Base-by-base conservation (phyloP, 2,329 filamentous ascomycete genomes). In the Helminthosporium solani region DNA sequence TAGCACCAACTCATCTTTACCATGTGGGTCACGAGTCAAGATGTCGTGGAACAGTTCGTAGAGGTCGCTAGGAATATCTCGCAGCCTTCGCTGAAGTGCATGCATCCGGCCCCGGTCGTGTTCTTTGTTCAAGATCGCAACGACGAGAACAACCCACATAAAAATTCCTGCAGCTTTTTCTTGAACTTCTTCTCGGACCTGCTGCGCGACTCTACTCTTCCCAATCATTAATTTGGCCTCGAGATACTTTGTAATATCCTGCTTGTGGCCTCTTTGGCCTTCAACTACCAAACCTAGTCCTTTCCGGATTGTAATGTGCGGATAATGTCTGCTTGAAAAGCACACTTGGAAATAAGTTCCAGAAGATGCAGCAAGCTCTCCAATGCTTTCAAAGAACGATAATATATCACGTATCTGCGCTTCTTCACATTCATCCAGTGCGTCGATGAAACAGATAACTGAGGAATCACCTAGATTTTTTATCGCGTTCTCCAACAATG, bases 251-350 rank as follows among this genome's bases (percentile, higher is more conserved):
- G 35, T 36, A 14, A 75, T 64, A 43, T 75, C 71, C 19, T 66
- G 43, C 0, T 31, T 33, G 34, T 73, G 70, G 0, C 63, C 70
- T 8, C 53, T 36, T 44, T 73, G 55, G 1, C 54, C 47, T 33
- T 75, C 72, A 0, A 75, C 46, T 0, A 56, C 46, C 1, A 72
- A n/a, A 3, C 52, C 37, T 0, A 67, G 35, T 2, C 68, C 66
- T 0, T 56, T 55, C 2, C 46, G 7, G 40, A 63, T 58, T 3
- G 46, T 61, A 15, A 78, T 71, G 7, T 71, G 48, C 0, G 75
- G 75, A n/a, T 77, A 78, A 23, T 75, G 73, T 0, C 77, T 65
- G 37, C 76, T 79, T 0, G 76, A 75, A 2, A 79, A 71, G 42
- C 72, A 78, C 0, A 76, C 52, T 0, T 46, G 59, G 0, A 78